These are phyloP conservation scores for Psidium friedrichsthalianum DNA, from an alignment of 345 rosid species.

Conservation along the genomic window DNA sequence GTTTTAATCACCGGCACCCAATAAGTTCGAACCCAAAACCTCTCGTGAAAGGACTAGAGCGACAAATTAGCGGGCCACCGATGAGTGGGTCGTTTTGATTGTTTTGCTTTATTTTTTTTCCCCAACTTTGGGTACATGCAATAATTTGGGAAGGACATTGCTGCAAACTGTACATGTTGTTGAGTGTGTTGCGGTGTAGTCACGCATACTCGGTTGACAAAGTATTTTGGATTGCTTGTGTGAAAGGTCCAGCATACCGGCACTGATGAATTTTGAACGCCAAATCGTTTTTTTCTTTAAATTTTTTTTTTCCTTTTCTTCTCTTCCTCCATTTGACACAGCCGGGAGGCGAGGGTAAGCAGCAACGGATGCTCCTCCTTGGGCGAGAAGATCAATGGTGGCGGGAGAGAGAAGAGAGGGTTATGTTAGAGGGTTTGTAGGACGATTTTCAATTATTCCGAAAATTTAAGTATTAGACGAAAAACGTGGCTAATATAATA, in stretches of 20 bases:
- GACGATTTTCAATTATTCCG: too few species aligned
- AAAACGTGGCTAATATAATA: too few species aligned
- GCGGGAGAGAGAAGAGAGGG: too few species aligned
- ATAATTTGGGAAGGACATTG: not conserved
- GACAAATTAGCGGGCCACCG: too few species aligned
- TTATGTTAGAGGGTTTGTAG: too few species aligned
- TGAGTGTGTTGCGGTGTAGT: not conserved
- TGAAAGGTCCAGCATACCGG: not conserved
- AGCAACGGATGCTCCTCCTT: too few species aligned
- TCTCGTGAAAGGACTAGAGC: too few species aligned
- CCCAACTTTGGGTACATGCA: not conserved
- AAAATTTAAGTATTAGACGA: too few species aligned
- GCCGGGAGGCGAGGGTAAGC: too few species aligned
- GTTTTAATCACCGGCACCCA: too few species aligned
- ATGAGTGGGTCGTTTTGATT: not conserved
- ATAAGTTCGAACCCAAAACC: too few species aligned
- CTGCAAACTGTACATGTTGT: not conserved
- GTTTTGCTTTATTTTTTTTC: not conserved
- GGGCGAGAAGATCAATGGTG: too few species aligned
- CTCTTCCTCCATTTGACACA: not conserved
- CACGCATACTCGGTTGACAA: not conserved
- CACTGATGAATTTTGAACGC: not conserved
- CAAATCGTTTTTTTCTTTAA: not conserved
- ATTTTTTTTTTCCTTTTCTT: not conserved
- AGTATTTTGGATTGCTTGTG: not conserved